phyloP scores from a whole-genome alignment of 192 early-diverging fungal species.

The Gaertneriomyces sp. region DNA sequence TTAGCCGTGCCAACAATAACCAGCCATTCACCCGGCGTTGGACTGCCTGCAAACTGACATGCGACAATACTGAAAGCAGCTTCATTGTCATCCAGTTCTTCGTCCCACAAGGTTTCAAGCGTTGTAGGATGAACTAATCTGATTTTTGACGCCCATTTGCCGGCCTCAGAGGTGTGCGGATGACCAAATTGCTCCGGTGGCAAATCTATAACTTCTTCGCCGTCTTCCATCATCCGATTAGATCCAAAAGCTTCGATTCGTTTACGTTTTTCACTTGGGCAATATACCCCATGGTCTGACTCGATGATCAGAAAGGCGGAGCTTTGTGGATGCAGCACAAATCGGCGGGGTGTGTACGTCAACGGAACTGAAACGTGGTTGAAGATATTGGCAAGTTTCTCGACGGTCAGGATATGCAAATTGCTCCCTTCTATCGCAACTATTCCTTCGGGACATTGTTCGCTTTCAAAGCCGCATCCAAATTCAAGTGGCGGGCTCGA shows the following conservation, averaged over 20 bases:
- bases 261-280: conserved; percentile 59
- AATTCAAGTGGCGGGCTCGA: conserved; percentile 65
- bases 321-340: conserved; percentile 67
- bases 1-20: conserved; percentile 82
- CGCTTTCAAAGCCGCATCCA: conserved; percentile 77
- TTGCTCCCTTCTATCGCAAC: conserved; percentile 84
- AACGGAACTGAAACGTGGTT: conserved; percentile 83
- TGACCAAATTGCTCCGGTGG: conserved; percentile 79
- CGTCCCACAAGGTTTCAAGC: conserved; percentile 60
- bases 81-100: conserved; percentile 81
- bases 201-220: conserved; percentile 49
- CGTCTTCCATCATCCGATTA: conserved; percentile 42
- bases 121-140: conserved; percentile 72
- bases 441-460: conserved; percentile 83
- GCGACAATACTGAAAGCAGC: conserved; percentile 67
- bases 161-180: conserved; percentile 52
- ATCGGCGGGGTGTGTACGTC: conserved; percentile 81
- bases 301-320: conserved; percentile 89
- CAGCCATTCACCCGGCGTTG: conserved; percentile 51
- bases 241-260: conserved; percentile 12
- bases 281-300: conserved; percentile 74
- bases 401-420: conserved; percentile 76
- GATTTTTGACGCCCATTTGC: conserved; percentile 85
- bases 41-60: conserved; percentile 7
- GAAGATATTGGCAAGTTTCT: conserved; percentile 75